Evolutionary conservation across 306 rosid species (phyloP).

Genomic region (Sicyos baderoa): DNA sequence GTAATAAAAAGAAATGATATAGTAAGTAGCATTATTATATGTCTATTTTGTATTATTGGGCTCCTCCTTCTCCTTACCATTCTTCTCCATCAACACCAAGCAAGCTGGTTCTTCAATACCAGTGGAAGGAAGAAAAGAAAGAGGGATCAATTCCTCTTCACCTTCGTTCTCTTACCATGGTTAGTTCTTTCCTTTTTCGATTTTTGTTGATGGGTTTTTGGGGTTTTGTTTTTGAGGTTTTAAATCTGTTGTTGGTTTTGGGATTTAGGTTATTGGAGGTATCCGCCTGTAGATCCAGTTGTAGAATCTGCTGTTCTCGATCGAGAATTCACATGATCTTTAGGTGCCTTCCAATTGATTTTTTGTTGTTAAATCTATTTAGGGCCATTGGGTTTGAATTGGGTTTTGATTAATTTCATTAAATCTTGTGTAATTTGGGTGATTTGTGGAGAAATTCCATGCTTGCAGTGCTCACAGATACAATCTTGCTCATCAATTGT

Average conservation of each 20-base stretch:
- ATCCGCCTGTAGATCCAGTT: conserved; percentile 44
- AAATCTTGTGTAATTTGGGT: conserved; percentile 27
- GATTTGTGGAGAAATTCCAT: conserved; percentile 46
- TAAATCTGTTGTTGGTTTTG: conserved; percentile 35
- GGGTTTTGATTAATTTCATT: conserved; percentile 5
- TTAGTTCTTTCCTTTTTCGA: too few relatives aligned
- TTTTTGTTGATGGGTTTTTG: conserved; percentile 9
- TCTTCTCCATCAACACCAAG: too few relatives aligned
- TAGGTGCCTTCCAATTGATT: conserved; percentile 33
- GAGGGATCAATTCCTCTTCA: too few relatives aligned
- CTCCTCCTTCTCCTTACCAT: too few relatives aligned
- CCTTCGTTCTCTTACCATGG: too few relatives aligned
- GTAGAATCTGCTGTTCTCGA: conserved; percentile 58
- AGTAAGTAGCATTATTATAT: too few relatives aligned
- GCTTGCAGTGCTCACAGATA: conserved; percentile 85
- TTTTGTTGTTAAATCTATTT: conserved; percentile 22
- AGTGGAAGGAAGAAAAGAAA: too few relatives aligned
- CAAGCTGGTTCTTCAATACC: too few relatives aligned
- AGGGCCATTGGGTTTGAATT: conserved; percentile 23
- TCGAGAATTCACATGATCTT: conserved; percentile 39
- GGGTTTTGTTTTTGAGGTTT: conserved; percentile 21
- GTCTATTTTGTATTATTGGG: too few relatives aligned
- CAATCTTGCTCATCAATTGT: conserved; percentile 19
- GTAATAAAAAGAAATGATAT: too few relatives aligned
- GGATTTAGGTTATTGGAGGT: conserved; percentile 67